Evolutionary conservation across 495 filamentous ascomycete species (phyloP).

Genomic region (Aspergillus kassunensis): DNA sequence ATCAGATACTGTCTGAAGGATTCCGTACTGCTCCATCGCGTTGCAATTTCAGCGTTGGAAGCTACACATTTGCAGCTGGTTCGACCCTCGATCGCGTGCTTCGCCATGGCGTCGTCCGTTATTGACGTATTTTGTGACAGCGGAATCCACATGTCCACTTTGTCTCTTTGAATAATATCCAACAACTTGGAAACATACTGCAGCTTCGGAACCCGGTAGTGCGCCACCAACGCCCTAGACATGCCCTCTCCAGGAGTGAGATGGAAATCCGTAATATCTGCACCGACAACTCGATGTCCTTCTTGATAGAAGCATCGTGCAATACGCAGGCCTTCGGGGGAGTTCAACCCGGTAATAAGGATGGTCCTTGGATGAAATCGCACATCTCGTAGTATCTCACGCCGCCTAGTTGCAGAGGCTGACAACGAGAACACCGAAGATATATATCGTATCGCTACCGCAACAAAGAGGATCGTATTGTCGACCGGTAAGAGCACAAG

Average conservation of each 20-base stretch:
- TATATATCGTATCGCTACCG: slow-evolving; percentile 27
- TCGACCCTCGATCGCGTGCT: slow-evolving; percentile 54
- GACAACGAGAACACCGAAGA: slow-evolving; percentile 13
- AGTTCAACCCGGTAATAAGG: slow-evolving; percentile 69
- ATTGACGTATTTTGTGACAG: slow-evolving; percentile 59
- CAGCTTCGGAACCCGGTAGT: slow-evolving; percentile 50
- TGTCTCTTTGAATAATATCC: slow-evolving; percentile 55
- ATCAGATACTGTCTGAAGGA: slow-evolving; percentile 53
- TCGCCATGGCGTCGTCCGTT: slow-evolving; percentile 61
- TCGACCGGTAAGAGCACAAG: slow-evolving; percentile 52
- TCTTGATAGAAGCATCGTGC: slow-evolving; percentile 63
- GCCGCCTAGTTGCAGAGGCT: slow-evolving; percentile 17
- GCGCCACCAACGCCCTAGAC: slow-evolving; percentile 44
- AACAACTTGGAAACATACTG: slow-evolving; percentile 49
- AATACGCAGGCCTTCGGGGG: slow-evolving; percentile 61
- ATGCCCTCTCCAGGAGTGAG: slow-evolving; percentile 37
- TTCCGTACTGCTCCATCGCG: slow-evolving; percentile 53
- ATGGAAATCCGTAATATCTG: slow-evolving; percentile 58
- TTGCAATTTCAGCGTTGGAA: slow-evolving; percentile 44
- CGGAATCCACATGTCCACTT: slow-evolving; percentile 68
- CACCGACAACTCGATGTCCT: slow-evolving; percentile 69
- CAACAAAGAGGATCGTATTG: slow-evolving; percentile 44
- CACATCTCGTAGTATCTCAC: slow-evolving; percentile 30
- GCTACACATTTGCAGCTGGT: slow-evolving; percentile 61
- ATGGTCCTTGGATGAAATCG: slow-evolving; percentile 54